Evolutionary conservation across 345 rosid species (phyloP), one percentile per base, ranked within the genome.

Genomic region (Syzygium grande): DNA sequence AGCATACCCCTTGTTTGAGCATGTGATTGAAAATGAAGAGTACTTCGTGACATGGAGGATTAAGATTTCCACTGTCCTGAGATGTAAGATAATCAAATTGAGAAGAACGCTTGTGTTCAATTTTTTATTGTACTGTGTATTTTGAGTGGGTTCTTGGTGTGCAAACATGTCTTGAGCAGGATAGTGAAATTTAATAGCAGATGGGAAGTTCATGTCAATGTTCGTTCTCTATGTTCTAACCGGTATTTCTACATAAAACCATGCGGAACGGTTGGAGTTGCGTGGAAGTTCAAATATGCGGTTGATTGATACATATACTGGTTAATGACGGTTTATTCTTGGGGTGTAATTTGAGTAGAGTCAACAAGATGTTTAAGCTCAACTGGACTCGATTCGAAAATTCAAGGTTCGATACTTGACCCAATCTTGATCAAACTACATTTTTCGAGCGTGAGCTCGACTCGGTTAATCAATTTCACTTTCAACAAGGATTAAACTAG

Each of bases 1-100:
- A 91, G 86, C 88, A 89, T 89, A 89, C 87, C 87, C 87, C 87
- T 94, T 88, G 90, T 88, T 89, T 85, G 89, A 84, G 89, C 91
- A 80, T 92, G 89, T 90, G 90, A 84, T 54, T 38, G 51, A 54
- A 85, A 84, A 84, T 51, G 86, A 43, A 73, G 80, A 34, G 49
- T 34, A 19, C 80, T 73, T 73, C 80, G 80, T 38, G 49, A 73
- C 80, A 73, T 73, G 80, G 80, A 73, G 83, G 49, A 73, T 38
- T 73, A 38, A 73, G 41, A 41, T 73, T 73, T 10, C 13, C 83
- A 73, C 80, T 38, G 49, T 38, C 49, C 83, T 73, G 83, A 73
- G 49, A 73, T 73, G 83, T 73, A 73, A 73, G 83, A 73, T 34
- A 73, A 73, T 43, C 83, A 73, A 38, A 68, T 68, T 30, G 46